These are phyloP conservation scores for Cicer pinnatifidum DNA, from an alignment of 306 rosid genomes.

Conservation along the genomic window DNA sequence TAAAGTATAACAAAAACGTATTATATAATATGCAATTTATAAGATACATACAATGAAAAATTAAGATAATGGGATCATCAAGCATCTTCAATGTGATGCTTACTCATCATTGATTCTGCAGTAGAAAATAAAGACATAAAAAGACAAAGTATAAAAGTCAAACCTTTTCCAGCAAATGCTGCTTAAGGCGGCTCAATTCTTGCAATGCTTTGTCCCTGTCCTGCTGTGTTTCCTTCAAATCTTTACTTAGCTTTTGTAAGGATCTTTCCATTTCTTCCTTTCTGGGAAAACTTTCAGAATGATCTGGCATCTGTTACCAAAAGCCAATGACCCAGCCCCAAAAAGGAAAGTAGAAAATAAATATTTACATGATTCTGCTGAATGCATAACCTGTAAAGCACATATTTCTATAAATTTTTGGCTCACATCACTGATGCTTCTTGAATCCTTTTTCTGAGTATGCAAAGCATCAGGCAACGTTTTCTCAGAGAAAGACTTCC, in stretches of 20 bases:
- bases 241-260: constrained; percentile 63
- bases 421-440: constrained; percentile 61
- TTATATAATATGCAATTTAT: background rate
- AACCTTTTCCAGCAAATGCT: constrained; percentile 96
- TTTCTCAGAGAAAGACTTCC: constrained; percentile 46
- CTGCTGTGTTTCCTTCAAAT: constrained; percentile 62
- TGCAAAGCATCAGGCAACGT: constrained; percentile 53
- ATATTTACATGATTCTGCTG: constrained; percentile 19
- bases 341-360: constrained; percentile 27
- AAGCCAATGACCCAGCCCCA: constrained; percentile 35
- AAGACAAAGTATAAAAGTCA: constrained; percentile 1
- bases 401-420: constrained; percentile 26
- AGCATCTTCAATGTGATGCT: constrained; percentile 22
- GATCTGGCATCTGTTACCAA: constrained; percentile 53
- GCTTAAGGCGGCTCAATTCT: constrained; percentile 86
- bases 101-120: constrained; percentile 15
- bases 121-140: constrained; percentile 16
- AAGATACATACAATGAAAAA: background rate
- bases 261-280: constrained; percentile 80
- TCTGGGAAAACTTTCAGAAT: constrained; percentile 62
- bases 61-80: constrained; percentile 11
- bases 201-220: constrained; percentile 83
- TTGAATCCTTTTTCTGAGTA: constrained; percentile 50
- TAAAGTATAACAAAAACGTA: constrained; percentile 18
- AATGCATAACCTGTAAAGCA: constrained; percentile 28